Percentiles rank a stretch among this genome's conserved stretches.
Evolutionary conservation across 139 green algal species (phyloP).

Genomic region (Chlorella sorokiniana): DNA sequence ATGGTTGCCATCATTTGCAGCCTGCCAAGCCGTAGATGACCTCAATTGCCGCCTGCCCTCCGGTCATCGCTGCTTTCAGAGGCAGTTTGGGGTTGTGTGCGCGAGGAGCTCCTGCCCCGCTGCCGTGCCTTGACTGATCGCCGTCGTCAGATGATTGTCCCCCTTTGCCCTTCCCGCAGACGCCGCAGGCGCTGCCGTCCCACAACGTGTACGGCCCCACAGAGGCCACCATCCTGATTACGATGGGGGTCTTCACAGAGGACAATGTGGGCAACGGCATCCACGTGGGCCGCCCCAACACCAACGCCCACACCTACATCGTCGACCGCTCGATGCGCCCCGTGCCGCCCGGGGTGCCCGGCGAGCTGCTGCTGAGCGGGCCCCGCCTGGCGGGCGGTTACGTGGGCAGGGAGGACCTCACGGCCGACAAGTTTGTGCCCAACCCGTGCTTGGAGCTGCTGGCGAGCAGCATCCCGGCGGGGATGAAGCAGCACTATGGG

Average conservation of each 20-base stretch:
- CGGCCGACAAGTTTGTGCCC: constrained; percentile 51
- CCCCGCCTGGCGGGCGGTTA: constrained; percentile 53
- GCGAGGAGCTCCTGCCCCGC: no score
- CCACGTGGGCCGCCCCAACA: background rate
- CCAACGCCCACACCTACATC: background rate
- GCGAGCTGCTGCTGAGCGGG: constrained; percentile 60
- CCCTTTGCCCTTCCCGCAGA: no score
- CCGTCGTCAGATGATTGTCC: constrained; percentile 46
- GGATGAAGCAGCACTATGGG: constrained; percentile 23
- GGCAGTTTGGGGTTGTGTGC: no score
- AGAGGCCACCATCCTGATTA: background rate
- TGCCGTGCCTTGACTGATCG: no score
- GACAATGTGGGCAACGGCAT: background rate
- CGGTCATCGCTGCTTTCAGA: no score
- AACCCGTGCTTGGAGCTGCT: constrained; percentile 47
- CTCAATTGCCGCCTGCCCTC: no score
- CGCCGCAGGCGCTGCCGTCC: background rate
- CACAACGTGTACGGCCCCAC: constrained; percentile 14
- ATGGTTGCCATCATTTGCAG: no score
- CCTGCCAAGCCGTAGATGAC: background rate
- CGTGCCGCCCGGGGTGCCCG: constrained; percentile 36
- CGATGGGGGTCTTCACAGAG: background rate
- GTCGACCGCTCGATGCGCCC: background rate
- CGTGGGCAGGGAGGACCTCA: constrained; percentile 37
- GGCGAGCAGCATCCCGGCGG: background rate